A percentile compares a stretch with the other conserved stretches of the same genome.
Evolutionary conservation across 768 basidiomycete species (phyloP).

Genomic region (Plicaturopsis crispa): DNA sequence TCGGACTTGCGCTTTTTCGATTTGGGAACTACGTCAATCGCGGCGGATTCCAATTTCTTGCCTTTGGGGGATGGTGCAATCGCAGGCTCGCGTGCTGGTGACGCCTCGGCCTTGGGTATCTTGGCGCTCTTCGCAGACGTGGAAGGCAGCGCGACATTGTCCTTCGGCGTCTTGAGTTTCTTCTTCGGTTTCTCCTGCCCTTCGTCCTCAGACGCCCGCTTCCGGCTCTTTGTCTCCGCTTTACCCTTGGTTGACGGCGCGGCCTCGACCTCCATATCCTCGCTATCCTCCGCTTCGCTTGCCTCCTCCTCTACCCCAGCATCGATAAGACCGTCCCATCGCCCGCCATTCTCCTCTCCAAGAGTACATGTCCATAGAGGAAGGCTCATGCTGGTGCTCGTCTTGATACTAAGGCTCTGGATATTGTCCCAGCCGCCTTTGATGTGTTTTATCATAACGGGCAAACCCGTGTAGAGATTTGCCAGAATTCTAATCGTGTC

Average conservation of each 20-base stretch:
- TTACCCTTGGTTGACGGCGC: no score
- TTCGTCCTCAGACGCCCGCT: slow-evolving; percentile 28
- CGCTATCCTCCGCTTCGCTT: slow-evolving; percentile 11
- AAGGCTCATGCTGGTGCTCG: slow-evolving; percentile 72
- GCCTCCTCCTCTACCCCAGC: slow-evolving; percentile 7
- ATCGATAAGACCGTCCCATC: slow-evolving; percentile 13
- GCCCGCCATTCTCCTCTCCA: slow-evolving; percentile 31
- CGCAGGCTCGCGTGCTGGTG: background rate
- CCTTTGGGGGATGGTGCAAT: slow-evolving; percentile 11
- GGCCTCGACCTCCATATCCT: slow-evolving; percentile 9
- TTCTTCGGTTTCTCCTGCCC: slow-evolving; percentile 37
- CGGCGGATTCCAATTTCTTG: no score
- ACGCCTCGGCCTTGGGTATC: slow-evolving; percentile 1
- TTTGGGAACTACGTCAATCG: background rate
- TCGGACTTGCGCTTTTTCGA: background rate
- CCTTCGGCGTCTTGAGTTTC: slow-evolving; percentile 21
- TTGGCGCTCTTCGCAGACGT: slow-evolving; percentile 2
- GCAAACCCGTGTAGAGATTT: slow-evolving; percentile 75
- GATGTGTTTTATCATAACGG: slow-evolving; percentile 62
- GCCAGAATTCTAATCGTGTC: slow-evolving; percentile 40
- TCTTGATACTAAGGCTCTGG: slow-evolving; percentile 86
- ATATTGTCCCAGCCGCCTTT: slow-evolving; percentile 87
- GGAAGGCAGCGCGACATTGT: background rate
- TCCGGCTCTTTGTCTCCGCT: slow-evolving; percentile 22
- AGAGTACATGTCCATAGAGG: slow-evolving; percentile 86